Conservation (phyloP, 192 early-diverging fungal genomes). For the Entrophospora sp. region DNA sequence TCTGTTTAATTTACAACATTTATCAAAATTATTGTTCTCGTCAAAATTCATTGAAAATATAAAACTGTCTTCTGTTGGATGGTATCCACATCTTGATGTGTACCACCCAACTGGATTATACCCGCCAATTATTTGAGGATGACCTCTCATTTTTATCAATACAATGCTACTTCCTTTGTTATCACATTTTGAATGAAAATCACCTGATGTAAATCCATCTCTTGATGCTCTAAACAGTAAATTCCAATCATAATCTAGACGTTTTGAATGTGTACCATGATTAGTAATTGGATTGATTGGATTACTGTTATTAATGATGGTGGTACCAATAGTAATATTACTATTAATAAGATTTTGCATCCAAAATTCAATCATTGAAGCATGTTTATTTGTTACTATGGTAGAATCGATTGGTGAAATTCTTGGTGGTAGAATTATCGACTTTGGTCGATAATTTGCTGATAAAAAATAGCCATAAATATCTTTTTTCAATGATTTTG, state of each 20-base stretch:
- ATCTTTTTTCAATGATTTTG: neutral
- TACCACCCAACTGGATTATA: neutral
- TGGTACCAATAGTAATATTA: neutral
- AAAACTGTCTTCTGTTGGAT: neutral
- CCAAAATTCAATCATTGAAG: neutral
- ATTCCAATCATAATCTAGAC: neutral
- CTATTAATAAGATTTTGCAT: neutral
- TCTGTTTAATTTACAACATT: neutral
- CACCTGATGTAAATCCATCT: neutral
- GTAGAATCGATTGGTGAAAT: neutral
- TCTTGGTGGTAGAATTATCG: neutral
- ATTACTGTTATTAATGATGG: neutral
- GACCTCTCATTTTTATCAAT: neutral
- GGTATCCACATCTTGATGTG: neutral
- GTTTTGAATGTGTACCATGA: neutral
- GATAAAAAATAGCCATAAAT: neutral
- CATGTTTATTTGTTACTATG: neutral
- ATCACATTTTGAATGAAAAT: slow-evolving; percentile 12
- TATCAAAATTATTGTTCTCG: neutral
- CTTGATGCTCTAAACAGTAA: neutral
- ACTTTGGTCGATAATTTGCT: neutral
- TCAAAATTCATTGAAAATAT: neutral
- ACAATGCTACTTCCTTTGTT: slow-evolving; percentile 3
- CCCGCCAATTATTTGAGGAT: neutral
- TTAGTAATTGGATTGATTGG: neutral